Conservation (phyloP, 164 flowering plant species). For the Malania oleifera region DNA sequence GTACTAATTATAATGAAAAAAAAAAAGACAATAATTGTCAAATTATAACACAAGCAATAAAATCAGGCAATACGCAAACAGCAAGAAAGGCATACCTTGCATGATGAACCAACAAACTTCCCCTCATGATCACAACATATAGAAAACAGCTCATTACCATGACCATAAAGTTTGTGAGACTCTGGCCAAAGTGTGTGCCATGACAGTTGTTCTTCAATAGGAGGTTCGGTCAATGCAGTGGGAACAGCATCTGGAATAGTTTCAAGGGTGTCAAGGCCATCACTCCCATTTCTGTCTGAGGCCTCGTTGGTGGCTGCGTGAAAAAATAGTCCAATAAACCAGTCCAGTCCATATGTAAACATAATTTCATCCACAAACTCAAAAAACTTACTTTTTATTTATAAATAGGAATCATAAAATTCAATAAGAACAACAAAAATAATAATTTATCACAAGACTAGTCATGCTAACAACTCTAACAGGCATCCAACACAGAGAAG, state of each 20-base stretch:
- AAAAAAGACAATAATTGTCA: no score
- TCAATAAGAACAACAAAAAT: no score
- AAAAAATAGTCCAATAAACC: not conserved
- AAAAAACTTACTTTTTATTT: no score
- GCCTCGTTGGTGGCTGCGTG: slow-evolving; percentile 48
- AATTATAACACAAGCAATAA: not conserved
- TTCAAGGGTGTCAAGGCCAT: slow-evolving; percentile 70
- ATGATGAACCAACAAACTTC: slow-evolving; percentile 85
- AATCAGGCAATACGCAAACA: not conserved
- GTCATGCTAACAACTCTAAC: no score
- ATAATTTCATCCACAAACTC: not conserved
- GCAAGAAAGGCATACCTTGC: slow-evolving; percentile 52
- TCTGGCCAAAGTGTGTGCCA: slow-evolving; percentile 99
- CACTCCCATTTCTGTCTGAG: slow-evolving; percentile 32
- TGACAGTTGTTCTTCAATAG: slow-evolving; percentile 89
- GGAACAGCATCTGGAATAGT: slow-evolving; percentile 94
- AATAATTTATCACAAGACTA: no score
- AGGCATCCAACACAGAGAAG: no score
- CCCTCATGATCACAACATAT: slow-evolving; percentile 81
- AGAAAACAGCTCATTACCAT: slow-evolving; percentile 95
- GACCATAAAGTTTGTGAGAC: slow-evolving; percentile 96
- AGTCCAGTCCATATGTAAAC: not conserved
- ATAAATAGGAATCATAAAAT: no score
- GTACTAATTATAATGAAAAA: no score
- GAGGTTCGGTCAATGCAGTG: slow-evolving; percentile 67